phyloP scores from a whole-genome alignment of 2,329 filamentous ascomycete genomes.

The Trichoderma simmonsii region DNA sequence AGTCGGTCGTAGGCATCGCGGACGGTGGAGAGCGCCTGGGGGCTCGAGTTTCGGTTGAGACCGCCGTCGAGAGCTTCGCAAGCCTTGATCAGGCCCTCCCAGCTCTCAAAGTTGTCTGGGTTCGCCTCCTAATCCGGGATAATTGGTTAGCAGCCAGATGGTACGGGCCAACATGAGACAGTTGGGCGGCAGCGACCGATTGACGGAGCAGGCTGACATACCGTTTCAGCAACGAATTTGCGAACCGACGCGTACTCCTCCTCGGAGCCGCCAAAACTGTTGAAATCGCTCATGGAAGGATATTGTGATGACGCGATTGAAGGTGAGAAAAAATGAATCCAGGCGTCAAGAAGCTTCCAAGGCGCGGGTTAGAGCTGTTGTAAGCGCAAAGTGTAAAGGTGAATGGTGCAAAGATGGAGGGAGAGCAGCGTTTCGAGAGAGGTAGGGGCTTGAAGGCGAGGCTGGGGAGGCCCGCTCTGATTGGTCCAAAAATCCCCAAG shows the following conservation, averaged over 20 bases:
- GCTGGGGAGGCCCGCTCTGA: neutral
- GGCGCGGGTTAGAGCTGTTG: constrained; percentile 1
- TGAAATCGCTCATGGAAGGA: constrained; percentile 66
- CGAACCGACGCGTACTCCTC: constrained; percentile 81
- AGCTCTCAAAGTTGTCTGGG: constrained; percentile 87
- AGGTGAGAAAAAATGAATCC: neutral
- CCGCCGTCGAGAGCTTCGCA: constrained; percentile 86
- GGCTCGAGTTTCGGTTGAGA: constrained; percentile 93
- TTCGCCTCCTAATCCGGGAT: constrained; percentile 53
- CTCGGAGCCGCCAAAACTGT: constrained; percentile 67
- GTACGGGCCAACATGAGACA: neutral
- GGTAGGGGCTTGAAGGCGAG: constrained; percentile 5
- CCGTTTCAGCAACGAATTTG: constrained; percentile 74
- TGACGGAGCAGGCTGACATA: constrained; percentile 38
- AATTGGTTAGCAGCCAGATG: constrained; percentile 23
- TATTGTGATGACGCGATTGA: neutral
- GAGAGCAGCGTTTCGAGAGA: constrained; percentile 7
- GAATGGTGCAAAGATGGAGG: neutral
- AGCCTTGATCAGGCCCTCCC: constrained; percentile 86
- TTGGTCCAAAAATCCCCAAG: neutral
- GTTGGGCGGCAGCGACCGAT: neutral
- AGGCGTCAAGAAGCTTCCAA: neutral
- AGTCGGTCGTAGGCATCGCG: constrained; percentile 90
- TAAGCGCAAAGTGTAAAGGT: constrained; percentile 8
- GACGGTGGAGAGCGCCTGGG: constrained; percentile 82